phyloP scores from a whole-genome alignment of 495 filamentous ascomycete species.

The Haplographium delicatum region DNA sequence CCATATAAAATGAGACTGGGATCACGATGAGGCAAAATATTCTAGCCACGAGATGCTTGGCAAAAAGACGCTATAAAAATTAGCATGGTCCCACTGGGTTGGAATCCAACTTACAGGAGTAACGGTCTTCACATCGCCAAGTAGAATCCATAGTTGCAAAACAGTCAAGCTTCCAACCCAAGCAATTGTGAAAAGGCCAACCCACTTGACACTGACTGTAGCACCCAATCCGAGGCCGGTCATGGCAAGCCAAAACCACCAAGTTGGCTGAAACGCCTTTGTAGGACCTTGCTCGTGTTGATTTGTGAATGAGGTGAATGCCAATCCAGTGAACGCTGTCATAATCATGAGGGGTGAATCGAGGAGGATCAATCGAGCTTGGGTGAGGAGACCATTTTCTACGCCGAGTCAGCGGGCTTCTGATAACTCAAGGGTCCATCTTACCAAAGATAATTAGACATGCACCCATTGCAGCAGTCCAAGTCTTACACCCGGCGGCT shows the following conservation, averaged over 20 bases:
- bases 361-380: slow-evolving; percentile 90
- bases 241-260: slow-evolving; percentile 96
- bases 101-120: slow-evolving; percentile 43
- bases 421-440: too few species aligned
- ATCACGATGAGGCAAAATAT: slow-evolving; percentile 90
- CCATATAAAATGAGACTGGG: slow-evolving; percentile 84
- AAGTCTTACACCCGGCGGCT: slow-evolving; percentile 81
- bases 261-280: slow-evolving; percentile 77
- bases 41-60: slow-evolving; percentile 92
- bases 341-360: slow-evolving; percentile 93
- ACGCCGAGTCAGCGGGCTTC: too few species aligned
- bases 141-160: slow-evolving; percentile 88
- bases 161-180: slow-evolving; percentile 93
- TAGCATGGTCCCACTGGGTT: slow-evolving; percentile 8
- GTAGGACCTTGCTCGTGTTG: slow-evolving; percentile 89
- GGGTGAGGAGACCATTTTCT: slow-evolving; percentile 95
- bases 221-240: slow-evolving; percentile 86
- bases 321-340: slow-evolving; percentile 85
- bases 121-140: slow-evolving; percentile 81
- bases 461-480: slow-evolving; percentile 75
- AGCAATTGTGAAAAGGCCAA: slow-evolving; percentile 95
- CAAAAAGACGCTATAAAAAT: slow-evolving; percentile 50
- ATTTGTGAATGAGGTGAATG: slow-evolving; percentile 91
- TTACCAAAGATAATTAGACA: slow-evolving; percentile 85
- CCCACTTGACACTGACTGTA: slow-evolving; percentile 97